phyloP scores from a whole-genome alignment of 176 grass and related monocot species.

The Bothriochloa decipiens region DNA sequence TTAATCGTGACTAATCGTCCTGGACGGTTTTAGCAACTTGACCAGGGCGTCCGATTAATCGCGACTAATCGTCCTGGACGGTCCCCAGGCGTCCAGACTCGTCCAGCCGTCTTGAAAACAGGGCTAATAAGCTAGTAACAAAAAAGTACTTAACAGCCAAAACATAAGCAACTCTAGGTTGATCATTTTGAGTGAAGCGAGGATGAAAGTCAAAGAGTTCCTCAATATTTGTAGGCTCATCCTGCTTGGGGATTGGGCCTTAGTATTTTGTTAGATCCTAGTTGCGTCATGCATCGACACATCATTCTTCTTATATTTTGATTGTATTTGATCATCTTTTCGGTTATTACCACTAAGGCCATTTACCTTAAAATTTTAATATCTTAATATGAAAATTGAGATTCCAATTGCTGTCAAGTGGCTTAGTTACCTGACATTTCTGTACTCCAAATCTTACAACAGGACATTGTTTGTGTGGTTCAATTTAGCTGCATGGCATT shows the following conservation, averaged over 20 bases:
- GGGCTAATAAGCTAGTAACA: background rate
- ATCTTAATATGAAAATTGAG: background rate
- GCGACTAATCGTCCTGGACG: no score
- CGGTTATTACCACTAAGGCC: background rate
- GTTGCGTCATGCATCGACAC: background rate
- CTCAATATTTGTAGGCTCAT: background rate
- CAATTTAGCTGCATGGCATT: constrained; percentile 13
- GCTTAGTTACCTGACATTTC: background rate
- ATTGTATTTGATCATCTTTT: background rate
- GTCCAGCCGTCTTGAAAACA: no score
- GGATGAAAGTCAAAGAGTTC: background rate
- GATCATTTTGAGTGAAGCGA: background rate
- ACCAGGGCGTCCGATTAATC: no score
- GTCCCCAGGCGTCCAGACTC: no score
- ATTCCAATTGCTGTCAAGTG: background rate
- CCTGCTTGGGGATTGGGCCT: background rate
- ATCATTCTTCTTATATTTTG: background rate
- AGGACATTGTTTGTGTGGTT: background rate
- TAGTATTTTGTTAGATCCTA: background rate
- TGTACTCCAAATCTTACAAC: background rate
- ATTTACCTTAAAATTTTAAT: background rate
- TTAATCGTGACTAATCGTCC: no score
- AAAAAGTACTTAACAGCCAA: background rate
- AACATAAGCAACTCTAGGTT: background rate
- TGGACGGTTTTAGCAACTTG: no score